Percentiles rank a stretch among this genome's conserved stretches.
Evolutionary conservation across 2,329 filamentous ascomycete species (phyloP).

Genomic region (Diaporthe destruens): DNA sequence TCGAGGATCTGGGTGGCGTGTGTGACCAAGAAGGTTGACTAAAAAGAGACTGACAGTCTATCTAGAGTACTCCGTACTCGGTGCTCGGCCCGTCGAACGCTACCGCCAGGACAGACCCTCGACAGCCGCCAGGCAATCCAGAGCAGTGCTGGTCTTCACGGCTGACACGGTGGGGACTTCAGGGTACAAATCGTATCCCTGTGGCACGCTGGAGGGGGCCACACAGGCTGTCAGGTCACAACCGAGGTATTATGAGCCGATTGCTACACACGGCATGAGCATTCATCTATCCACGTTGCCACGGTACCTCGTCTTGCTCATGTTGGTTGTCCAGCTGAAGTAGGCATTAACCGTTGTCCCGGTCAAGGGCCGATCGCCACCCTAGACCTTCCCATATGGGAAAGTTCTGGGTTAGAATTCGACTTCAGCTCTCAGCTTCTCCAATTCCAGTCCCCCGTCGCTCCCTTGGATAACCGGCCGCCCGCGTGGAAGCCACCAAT

Average conservation of each 20-base stretch:
- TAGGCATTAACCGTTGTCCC: slow-evolving; percentile 1
- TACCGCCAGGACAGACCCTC: slow-evolving; percentile 4
- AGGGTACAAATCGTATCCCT: background rate
- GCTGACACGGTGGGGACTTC: background rate
- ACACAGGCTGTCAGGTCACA: no score
- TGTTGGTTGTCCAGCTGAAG: background rate
- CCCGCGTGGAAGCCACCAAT: slow-evolving; percentile 23
- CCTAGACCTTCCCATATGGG: slow-evolving; percentile 19
- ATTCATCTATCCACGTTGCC: background rate
- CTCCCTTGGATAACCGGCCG: background rate
- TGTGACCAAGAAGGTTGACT: slow-evolving; percentile 7
- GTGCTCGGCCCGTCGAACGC: background rate
- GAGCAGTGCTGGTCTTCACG: background rate
- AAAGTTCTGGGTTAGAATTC: background rate
- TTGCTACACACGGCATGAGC: slow-evolving; percentile 1
- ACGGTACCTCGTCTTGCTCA: background rate
- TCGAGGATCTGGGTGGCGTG: background rate
- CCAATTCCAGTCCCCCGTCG: background rate
- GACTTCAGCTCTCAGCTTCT: slow-evolving; percentile 18
- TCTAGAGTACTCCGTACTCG: background rate
- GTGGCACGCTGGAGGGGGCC: background rate
- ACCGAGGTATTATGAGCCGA: background rate
- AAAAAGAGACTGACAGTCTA: slow-evolving; percentile 10
- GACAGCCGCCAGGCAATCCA: background rate
- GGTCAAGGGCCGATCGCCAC: background rate